Conservation (phyloP, 225 moss, liverwort and hornwort genomes). For the Marchantia paleacea region DNA sequence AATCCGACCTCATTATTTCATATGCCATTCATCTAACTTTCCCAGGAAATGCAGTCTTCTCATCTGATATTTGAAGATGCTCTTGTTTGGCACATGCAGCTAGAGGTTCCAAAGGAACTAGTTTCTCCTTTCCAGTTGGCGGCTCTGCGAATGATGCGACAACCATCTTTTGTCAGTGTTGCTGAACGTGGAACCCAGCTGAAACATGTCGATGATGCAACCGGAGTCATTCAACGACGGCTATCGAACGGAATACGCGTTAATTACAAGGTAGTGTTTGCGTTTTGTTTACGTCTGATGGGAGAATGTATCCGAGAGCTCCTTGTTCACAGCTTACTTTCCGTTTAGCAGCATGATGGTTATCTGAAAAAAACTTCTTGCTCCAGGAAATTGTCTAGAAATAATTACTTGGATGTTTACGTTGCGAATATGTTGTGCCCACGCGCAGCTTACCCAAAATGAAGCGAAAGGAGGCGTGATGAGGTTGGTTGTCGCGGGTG, state of each 20-base stretch:
- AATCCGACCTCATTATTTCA: too few species aligned
- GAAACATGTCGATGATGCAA: slow-evolving; percentile 69
- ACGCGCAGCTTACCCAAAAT: slow-evolving; percentile 78
- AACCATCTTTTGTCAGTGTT: slow-evolving; percentile 69
- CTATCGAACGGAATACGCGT: slow-evolving; percentile 96
- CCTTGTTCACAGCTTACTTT: background rate
- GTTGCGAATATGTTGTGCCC: background rate
- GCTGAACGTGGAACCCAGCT: slow-evolving; percentile 39
- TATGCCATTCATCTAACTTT: too few species aligned
- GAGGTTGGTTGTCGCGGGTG: slow-evolving; percentile 92
- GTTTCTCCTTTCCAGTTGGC: slow-evolving; percentile 89
- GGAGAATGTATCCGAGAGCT: background rate
- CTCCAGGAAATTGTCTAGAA: background rate
- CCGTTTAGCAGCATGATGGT: background rate
- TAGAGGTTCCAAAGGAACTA: slow-evolving; percentile 92
- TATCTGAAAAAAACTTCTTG: background rate
- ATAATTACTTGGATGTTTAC: background rate
- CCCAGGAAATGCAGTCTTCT: background rate
- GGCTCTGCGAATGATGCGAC: slow-evolving; percentile 79
- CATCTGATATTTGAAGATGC: background rate
- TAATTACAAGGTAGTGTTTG: slow-evolving; percentile 78
- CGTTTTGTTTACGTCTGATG: background rate
- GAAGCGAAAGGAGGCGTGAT: slow-evolving; percentile 99
- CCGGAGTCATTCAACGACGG: slow-evolving; percentile 90
- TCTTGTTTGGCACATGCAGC: slow-evolving; percentile 42